Evolutionary conservation across 2,329 filamentous ascomycete genomes (phyloP).

Genomic region (Calonectria pteridis): DNA sequence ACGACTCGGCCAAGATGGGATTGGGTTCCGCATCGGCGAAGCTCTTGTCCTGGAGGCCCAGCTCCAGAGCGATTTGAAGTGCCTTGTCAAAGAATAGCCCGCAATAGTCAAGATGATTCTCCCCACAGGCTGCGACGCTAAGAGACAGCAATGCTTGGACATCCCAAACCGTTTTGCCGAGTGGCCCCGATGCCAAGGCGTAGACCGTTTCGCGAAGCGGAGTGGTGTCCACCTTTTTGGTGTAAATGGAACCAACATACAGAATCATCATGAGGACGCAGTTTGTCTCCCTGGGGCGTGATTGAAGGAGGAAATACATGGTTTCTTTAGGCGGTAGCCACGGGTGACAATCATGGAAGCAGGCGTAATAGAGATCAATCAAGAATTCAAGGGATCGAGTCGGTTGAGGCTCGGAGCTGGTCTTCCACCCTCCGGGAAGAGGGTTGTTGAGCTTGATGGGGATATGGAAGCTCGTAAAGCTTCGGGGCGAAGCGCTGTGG

Average conservation of each 20-base stretch:
- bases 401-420: background rate
- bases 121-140: constrained; percentile 34
- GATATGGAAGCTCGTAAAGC: constrained; percentile 6
- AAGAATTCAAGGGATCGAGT: constrained; percentile 8
- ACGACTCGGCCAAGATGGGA: constrained; percentile 39
- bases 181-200: constrained; percentile 26
- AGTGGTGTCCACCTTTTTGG: constrained; percentile 16
- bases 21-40: constrained; percentile 30
- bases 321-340: constrained; percentile 37
- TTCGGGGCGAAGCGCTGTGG: constrained; percentile 29
- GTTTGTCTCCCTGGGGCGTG: constrained; percentile 10
- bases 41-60: constrained; percentile 36
- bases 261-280: constrained; percentile 29
- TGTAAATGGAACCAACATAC: constrained; percentile 41
- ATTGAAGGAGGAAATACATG: constrained; percentile 21
- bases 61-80: constrained; percentile 29
- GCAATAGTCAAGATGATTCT: background rate
- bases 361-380: constrained; percentile 39
- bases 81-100: constrained; percentile 25
- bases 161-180: constrained; percentile 36
- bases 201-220: constrained; percentile 28
- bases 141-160: constrained; percentile 40
- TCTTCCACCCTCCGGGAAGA: constrained; percentile 27
- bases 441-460: constrained; percentile 1
- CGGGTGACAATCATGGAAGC: constrained; percentile 41